These are phyloP conservation scores for Mycena chlorophos DNA, from an alignment of 768 basidiomycete species.

Conservation along the genomic window DNA sequence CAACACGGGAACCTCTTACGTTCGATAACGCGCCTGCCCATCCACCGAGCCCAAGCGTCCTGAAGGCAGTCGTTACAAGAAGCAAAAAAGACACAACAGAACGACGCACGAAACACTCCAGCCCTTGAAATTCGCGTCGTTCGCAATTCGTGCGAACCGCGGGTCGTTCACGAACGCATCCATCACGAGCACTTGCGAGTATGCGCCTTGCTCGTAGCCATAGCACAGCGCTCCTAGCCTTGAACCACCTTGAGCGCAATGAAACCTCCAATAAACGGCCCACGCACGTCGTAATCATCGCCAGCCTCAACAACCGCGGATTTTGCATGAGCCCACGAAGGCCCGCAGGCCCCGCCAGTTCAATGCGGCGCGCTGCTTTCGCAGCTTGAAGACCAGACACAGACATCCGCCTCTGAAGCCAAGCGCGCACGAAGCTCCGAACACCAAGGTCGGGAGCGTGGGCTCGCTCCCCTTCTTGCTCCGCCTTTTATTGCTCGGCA, in stretches of 20 bases:
- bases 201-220: conserved; percentile 27
- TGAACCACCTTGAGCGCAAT: not conserved
- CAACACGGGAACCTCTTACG: not conserved
- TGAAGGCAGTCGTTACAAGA: not conserved
- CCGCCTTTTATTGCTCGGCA: no score
- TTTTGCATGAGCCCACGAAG: conserved; percentile 22
- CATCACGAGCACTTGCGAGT: conserved; percentile 26
- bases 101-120: conserved; percentile 24
- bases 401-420: not conserved
- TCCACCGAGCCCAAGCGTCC: conserved; percentile 24
- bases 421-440: no score
- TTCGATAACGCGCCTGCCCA: conserved; percentile 23
- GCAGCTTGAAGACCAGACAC: conserved; percentile 14
- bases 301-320: conserved; percentile 21
- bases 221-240: conserved; percentile 23
- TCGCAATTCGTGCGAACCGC: conserved; percentile 23
- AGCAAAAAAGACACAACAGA: not conserved
- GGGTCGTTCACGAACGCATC: conserved; percentile 21
- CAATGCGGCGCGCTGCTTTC: conserved; percentile 22
- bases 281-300: conserved; percentile 23
- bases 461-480: no score
- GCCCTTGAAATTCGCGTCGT: conserved; percentile 24
- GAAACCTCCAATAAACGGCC: not conserved
- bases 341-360: conserved; percentile 24
- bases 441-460: no score